Evolutionary conservation across 495 filamentous ascomycete species (phyloP).

Genomic region (Hypoxylon subgilvum): DNA sequence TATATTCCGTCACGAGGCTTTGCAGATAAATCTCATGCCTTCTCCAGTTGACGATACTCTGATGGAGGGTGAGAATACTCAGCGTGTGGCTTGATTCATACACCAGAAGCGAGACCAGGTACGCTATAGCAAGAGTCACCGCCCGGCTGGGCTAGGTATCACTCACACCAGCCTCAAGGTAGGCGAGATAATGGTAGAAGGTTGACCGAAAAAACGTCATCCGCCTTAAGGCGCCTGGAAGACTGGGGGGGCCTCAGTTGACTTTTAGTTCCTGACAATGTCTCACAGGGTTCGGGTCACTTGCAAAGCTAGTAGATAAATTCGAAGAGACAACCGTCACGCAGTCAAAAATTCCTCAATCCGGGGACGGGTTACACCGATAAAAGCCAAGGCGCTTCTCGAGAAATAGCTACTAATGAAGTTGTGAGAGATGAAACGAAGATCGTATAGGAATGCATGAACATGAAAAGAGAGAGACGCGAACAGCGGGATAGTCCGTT

Average conservation of each 20-base stretch:
- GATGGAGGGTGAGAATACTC: constrained; percentile 10
- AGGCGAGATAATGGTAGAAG: constrained; percentile 8
- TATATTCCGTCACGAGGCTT: constrained; percentile 27
- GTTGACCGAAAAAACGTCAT: constrained; percentile 27
- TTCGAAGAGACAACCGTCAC: background rate
- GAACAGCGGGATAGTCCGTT: background rate
- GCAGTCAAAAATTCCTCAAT: no score
- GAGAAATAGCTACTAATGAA: no score
- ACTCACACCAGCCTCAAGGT: constrained; percentile 13
- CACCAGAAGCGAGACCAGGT: background rate
- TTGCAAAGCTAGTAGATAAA: constrained; percentile 11
- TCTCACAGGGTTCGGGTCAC: constrained; percentile 27
- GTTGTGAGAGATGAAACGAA: background rate
- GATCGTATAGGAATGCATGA: background rate
- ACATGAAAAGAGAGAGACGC: background rate
- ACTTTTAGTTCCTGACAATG: constrained; percentile 17
- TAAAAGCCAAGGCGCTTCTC: no score
- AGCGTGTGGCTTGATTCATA: constrained; percentile 5
- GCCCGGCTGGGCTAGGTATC: constrained; percentile 2
- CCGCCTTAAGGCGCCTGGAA: constrained; percentile 16
- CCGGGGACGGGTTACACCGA: no score
- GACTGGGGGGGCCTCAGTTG: constrained; percentile 21
- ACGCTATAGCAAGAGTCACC: background rate
- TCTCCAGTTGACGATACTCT: constrained; percentile 12
- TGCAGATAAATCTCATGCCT: constrained; percentile 20